Conservation (phyloP, 1,139 yeast species). For the Blastobotrys raffinosifermentans region DNA sequence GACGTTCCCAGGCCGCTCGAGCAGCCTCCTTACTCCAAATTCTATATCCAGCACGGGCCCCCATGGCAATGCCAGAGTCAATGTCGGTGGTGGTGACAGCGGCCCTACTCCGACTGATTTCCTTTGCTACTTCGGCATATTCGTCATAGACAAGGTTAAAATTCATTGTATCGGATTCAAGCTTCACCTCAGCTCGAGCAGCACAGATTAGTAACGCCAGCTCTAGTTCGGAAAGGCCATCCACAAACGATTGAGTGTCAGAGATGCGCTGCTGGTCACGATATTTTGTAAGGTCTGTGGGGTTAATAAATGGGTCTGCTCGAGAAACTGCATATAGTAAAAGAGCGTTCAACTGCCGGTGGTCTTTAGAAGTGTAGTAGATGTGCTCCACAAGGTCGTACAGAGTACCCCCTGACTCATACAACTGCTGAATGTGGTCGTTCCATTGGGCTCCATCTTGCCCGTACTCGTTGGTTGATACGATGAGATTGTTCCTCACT, state of each 20-base stretch:
- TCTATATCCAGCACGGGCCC: conserved; percentile 26
- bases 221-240: conserved; percentile 62
- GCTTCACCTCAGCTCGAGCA: conserved; percentile 61
- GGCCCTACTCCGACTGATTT: conserved; percentile 40
- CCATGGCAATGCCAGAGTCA: neutral
- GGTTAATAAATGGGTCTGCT: conserved; percentile 16
- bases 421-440: conserved; percentile 34
- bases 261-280: conserved; percentile 25
- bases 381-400: conserved; percentile 40
- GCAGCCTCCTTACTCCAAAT: conserved; percentile 32
- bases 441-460: conserved; percentile 43
- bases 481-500: conserved; percentile 27
- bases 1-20: conserved; percentile 34
- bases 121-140: conserved; percentile 52
- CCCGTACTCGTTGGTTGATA: conserved; percentile 19
- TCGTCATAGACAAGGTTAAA: conserved; percentile 77
- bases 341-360: conserved; percentile 48
- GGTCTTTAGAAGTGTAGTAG: conserved; percentile 53
- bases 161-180: conserved; percentile 48
- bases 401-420: conserved; percentile 32
- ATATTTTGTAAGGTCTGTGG: conserved; percentile 1
- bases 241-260: conserved; percentile 30
- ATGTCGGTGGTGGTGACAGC: conserved; percentile 12
- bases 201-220: conserved; percentile 63
- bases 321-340: conserved; percentile 45